Base-by-base conservation (phyloP, 2,329 filamentous ascomycete species). In the Incumbomyces delicatus region DNA sequence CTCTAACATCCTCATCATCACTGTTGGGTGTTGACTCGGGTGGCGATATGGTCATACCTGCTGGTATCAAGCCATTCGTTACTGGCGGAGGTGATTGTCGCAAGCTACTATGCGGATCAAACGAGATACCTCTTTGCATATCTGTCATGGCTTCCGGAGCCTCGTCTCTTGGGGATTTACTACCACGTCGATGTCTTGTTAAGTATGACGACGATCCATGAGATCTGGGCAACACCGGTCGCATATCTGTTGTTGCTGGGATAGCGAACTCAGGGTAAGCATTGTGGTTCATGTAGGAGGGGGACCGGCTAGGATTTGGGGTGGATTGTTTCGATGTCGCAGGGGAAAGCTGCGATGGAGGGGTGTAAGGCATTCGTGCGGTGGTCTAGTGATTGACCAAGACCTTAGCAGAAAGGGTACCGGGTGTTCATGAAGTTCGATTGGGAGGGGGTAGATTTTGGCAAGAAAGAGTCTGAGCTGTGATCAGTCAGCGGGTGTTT, bases 41-140 rank as follows among this genome's bases (percentile, higher is more conserved):
- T 31, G 90, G 90, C 0, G 90, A 95, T 49, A 94, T 85, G 57
- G 95, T 79, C 53, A 87, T 88, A 51, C 87, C 87, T 52, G 80
- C 78, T 35, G 88, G 87, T 64, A 95, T 92, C 53, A 78, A 70
- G 50, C 79, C 76, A 67, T 87, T 80, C 53, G 81, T 86, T 53
- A 87, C 67, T 14, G 87, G 86, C n/a, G 86, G 83, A 13, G 87
- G 87, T 40, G 88, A 94, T 64, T 89, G 85, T 58, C 86, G 80
- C 52, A 94, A 70, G 66, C 80, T 86, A 63, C 72, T 72, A 61
- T 72, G 74, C 46, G 69, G 58, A 58, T 68, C 64, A 32, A 56
- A 51, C 8, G 22, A 41, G 27, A 46, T 48, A 18, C 49, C 32
- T 47, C 58, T 63, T 45, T 55, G 46, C 36, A 40, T 46, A 50